Conservation (phyloP, 129 eudicot species). For the Arctium minus region DNA sequence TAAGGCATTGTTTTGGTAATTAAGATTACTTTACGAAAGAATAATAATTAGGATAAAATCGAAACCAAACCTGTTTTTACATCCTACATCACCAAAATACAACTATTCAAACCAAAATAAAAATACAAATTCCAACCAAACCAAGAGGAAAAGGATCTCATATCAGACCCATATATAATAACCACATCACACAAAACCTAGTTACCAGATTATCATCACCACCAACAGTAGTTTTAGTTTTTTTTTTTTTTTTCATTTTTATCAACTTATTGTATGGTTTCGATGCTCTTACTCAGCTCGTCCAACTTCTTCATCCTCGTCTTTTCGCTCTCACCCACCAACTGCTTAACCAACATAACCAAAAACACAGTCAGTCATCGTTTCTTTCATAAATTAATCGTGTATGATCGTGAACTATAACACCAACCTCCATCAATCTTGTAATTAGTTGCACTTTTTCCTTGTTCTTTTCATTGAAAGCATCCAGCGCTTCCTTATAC, state of each 20-base stretch:
- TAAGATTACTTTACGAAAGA: background rate
- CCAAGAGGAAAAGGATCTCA: constrained; percentile 2
- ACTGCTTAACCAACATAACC: constrained; percentile 52
- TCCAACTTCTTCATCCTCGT: constrained; percentile 92
- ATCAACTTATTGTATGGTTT: constrained; percentile 44
- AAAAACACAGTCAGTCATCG: background rate
- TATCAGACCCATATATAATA: constrained; percentile 35
- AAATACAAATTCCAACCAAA: constrained; percentile 50
- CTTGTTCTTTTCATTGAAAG: constrained; percentile 86
- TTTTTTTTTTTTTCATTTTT: background rate
- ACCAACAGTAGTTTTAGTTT: constrained; percentile 10
- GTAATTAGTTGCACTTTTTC: constrained; percentile 83
- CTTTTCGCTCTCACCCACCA: constrained; percentile 87
- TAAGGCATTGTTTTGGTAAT: background rate
- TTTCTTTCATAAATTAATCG: background rate
- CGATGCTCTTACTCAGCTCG: constrained; percentile 91
- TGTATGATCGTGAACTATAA: background rate
- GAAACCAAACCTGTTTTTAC: constrained; percentile 61
- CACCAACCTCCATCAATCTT: constrained; percentile 83
- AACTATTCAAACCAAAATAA: constrained; percentile 25
- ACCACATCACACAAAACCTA: constrained; percentile 64
- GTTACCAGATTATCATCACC: constrained; percentile 26
- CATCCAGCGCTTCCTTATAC: constrained; percentile 83
- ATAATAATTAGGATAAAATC: constrained; percentile 11
- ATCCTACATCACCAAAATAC: constrained; percentile 42